Conservation (phyloP, 305 asterid species). For the Nicotiana rustica region DNA sequence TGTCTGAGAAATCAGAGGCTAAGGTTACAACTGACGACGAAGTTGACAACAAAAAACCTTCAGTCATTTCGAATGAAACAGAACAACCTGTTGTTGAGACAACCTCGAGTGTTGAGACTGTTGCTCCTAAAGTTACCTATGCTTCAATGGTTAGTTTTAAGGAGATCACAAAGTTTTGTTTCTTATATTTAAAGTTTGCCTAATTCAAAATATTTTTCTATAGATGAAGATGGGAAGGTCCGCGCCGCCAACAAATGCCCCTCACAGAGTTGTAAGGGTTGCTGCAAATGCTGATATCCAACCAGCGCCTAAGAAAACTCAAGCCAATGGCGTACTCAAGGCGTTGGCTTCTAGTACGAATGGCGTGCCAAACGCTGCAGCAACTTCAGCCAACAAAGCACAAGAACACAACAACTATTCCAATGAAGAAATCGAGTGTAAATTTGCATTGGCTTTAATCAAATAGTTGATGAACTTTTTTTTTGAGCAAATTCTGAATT, state of each 20-base stretch:
- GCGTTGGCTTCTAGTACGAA: background rate
- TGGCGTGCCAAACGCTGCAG: background rate
- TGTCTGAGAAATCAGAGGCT: background rate
- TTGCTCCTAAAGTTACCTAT: constrained; percentile 25
- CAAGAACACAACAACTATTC: background rate
- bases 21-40: background rate
- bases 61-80: background rate
- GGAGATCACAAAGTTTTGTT: background rate
- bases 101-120: background rate
- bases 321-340: background rate
- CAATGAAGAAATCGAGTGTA: background rate
- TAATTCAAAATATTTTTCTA: background rate
- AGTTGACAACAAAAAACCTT: background rate
- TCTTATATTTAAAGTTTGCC: background rate
- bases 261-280: background rate
- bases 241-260: background rate
- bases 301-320: background rate
- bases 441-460: background rate
- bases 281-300: background rate
- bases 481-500: background rate
- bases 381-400: background rate
- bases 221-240: constrained; percentile 14
- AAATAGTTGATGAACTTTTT: background rate
- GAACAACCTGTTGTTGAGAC: background rate
- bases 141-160: constrained; percentile 31